Evolutionary conservation across 2,329 filamentous ascomycete genomes (phyloP), one percentile per base, ranked within the genome.

Genomic region (Aspergillus arachidicola): DNA sequence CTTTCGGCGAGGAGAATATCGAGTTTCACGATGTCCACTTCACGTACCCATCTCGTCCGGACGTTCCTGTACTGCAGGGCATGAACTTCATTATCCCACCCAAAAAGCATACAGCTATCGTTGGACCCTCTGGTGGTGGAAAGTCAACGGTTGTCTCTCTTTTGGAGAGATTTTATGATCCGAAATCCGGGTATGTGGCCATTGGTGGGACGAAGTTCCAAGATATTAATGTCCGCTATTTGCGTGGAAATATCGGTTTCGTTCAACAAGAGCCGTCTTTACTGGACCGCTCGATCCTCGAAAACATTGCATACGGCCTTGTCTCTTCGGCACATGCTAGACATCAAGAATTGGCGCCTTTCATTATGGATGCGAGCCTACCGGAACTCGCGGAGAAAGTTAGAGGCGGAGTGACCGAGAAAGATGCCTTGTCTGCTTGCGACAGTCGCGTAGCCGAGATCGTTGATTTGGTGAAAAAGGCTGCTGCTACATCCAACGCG

Each of bases 181-280:
- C 77, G 1, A 64, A 60, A 4, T 66, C 69, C 1, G 78, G 78
- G 3, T 57, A 67, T 10, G 68, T 80, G 6, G 46, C 65, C 0
- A 70, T 79, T n/a, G 77, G 72, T 5, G 70, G 63, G 1, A 68
- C 71, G 12, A 67, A 75, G 30, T 62, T 79, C 12, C 65, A 66
- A 1, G 65, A 73, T 2, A 57, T 80, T 19, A 79, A 79, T 61
- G 73, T 77, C 19, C 66, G 69, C n/a, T 71, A 72, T 16, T 64
- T 80, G 26, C 69, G 78, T 50, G 72, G 77, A 2, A 72, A 72
- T 28, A 76, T 77, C 38, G 73, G 76, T 32, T 72, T 78, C 6
- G 84, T 86, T 2, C 82, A 83, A 51, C 84, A 86, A 67, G 83
- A 86, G 56, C 82, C 84, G 1, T 80, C 79, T 10, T 75, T 86